Evolutionary conservation across 1,139 yeast species (phyloP), one percentile per base, ranked within the genome.

Genomic region (Zhuliangozyma parablackwelliae): DNA sequence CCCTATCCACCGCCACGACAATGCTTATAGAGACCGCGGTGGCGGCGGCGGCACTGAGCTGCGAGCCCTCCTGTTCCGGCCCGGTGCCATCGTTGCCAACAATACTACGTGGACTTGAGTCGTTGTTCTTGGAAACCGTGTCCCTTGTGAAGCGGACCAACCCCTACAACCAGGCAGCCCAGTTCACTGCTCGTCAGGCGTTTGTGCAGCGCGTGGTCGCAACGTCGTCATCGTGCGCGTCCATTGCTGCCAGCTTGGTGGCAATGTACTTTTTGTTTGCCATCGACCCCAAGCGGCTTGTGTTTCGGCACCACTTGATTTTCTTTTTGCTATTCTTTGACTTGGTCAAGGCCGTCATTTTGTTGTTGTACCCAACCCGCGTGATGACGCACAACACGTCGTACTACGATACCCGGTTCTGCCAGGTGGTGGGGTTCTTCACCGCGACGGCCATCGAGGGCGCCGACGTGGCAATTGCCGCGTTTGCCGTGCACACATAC

Each of bases 371-470:
- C 56, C 95, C 96, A 1, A 69, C 81, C 1, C 56, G 82, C 30
- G 80, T 82, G 2, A 57, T 82, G 29, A 56, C 72, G 7, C 68
- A 69, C 29, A 58, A 64, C 21, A 57, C 69, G n/a, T 65, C 78
- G 2, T 78, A 80, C 53, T 68, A 71, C 36, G 75, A 76, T 47
- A 61, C 66, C 20, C 65, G 61, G 28, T 80, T 85, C 47, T 80
- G 87, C 50, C 81, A 84, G 52, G 80, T 81, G 10, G 77, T 87
- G 33, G 97, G 96, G 5, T 89, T 86, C 66, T 81, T 88, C 59
- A 83, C 96, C 1, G 87, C 94, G 2, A 71, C 80, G 29, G 75
- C 90, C 26, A 83, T 86, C 24, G 95, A 88, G 57, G 96, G 95
- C 11, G 89, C 94, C 2, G 97, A 89, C 60, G 58, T 87, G 31